Evolutionary conservation across 495 filamentous ascomycete species (phyloP).

Genomic region (Massariosphaeria phaeospora): DNA sequence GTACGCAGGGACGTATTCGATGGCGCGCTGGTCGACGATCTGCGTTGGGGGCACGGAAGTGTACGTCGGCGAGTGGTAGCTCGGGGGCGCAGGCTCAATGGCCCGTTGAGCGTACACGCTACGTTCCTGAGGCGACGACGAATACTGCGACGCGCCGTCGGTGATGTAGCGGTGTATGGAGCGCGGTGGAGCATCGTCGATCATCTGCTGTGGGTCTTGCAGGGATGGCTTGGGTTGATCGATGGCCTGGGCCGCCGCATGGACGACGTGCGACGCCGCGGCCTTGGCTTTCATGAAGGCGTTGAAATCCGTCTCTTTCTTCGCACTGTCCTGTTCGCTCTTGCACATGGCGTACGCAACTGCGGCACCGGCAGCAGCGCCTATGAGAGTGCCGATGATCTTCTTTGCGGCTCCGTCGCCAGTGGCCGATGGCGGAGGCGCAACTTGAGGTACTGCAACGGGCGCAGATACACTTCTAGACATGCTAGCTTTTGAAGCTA

Average conservation of each 20-base stretch:
- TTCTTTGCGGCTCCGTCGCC: slow-evolving; percentile 50
- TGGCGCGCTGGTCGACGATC: slow-evolving; percentile 7
- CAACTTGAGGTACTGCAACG: slow-evolving; percentile 11
- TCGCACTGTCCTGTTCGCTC: slow-evolving; percentile 46
- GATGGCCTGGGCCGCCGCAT: slow-evolving; percentile 1
- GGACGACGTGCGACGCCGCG: slow-evolving; percentile 5
- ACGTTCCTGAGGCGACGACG: slow-evolving; percentile 3
- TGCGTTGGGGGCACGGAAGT: slow-evolving; percentile 26
- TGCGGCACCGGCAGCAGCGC: slow-evolving; percentile 69
- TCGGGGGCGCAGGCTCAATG: slow-evolving; percentile 26
- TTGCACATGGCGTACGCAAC: slow-evolving; percentile 68
- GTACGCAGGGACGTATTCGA: slow-evolving; percentile 24
- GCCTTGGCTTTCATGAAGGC: slow-evolving; percentile 22
- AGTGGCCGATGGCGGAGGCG: slow-evolving; percentile 35
- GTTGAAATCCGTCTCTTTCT: slow-evolving; percentile 31
- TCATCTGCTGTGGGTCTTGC: slow-evolving; percentile 27
- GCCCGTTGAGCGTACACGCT: slow-evolving; percentile 16
- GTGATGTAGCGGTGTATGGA: slow-evolving; percentile 33
- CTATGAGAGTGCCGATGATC: slow-evolving; percentile 69
- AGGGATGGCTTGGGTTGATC: slow-evolving; percentile 16
- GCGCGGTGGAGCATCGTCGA: slow-evolving; percentile 22
- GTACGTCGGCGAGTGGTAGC: slow-evolving; percentile 28
- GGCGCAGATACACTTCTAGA: slow-evolving; percentile 31
- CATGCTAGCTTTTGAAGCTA: slow-evolving; percentile 25
- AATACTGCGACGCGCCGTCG: slow-evolving; percentile 25